These are phyloP conservation scores for Acanthochlamys bracteata DNA, from an alignment of 106 monocot species.

Conservation along the genomic window DNA sequence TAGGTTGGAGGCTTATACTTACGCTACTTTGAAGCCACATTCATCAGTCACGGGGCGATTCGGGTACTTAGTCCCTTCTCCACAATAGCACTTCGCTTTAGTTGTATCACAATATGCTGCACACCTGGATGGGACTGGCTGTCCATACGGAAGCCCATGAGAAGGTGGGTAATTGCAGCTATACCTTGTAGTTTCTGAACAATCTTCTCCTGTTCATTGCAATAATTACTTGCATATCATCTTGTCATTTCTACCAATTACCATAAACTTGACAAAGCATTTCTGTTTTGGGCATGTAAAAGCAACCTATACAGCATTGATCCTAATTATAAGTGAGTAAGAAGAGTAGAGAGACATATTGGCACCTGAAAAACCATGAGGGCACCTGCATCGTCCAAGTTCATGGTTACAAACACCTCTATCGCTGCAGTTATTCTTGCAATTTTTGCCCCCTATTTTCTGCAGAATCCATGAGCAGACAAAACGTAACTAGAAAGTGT, in stretches of 20 bases:
- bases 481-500: background rate
- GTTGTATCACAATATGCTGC: constrained; percentile 78
- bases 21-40: constrained; percentile 88
- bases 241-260: too few species aligned
- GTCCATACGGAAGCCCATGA: constrained; percentile 43
- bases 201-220: constrained; percentile 58
- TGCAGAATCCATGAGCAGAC: constrained; percentile 6
- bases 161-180: constrained; percentile 67
- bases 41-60: constrained; percentile 78
- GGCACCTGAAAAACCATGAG: constrained; percentile 78
- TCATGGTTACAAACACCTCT: constrained; percentile 71
- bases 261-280: too few species aligned
- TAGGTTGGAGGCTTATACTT: too few species aligned
- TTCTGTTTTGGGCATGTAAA: too few species aligned
- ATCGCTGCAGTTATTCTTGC: constrained; percentile 55
- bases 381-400: constrained; percentile 74
- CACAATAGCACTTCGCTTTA: constrained; percentile 92
- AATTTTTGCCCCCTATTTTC: constrained; percentile 42
- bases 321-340: too few species aligned
- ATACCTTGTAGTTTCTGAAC: constrained; percentile 38
- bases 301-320: background rate
- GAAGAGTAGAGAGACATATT: background rate
- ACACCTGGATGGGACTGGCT: constrained; percentile 71
- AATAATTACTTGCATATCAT: too few species aligned
- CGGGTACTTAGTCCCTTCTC: constrained; percentile 78